Evolutionary conservation across 768 basidiomycete genomes (phyloP), one percentile per base, ranked within the genome.

Genomic region (Termitomyces sp.): DNA sequence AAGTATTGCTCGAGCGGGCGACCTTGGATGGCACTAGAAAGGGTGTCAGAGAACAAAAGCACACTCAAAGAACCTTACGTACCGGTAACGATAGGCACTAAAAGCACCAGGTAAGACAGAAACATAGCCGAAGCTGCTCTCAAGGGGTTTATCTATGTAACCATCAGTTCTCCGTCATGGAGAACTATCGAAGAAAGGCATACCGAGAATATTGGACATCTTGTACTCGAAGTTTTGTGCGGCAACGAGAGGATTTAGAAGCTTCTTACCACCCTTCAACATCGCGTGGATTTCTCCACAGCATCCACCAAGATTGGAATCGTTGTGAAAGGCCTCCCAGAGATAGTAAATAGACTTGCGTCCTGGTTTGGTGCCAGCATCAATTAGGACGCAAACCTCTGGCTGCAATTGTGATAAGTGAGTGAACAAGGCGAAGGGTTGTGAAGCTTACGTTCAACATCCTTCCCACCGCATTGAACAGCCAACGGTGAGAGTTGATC

Each of bases 181-280:
- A 40, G 20, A 45, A 2, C 10, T 24, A 39, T 33, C 7, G 26
- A 13, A 45, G 26, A 43, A 14, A 30, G 32, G 58, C 79, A 47
- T 65, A 86, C 88, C 90, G 32, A 98, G 80, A 68, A 98, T 96
- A 74, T 98, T 97, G 45, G 92, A 95, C 92, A 97, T 95, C 76
- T 94, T 96, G 76, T 97, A 97, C 76, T 95, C 94, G 65, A 95
- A 95, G 75, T 98, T 97, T 71, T 98, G 95, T 13, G 95, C 94
- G 5, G 95, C 95, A 32, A 98, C 84, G 44, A 95, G 78, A 32
- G 93, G 95, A 68, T 97, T 98, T 57, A 97, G 71, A 33, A 98
- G 84, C 72, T 97, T 97, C 72, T 73, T 87, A 37, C 94, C 93
- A n/a, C 93, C 92, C 73, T 93, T 86, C 67, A 95, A 89, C 95